A percentile compares a stretch with the other conserved stretches of the same genome.
Conservation (phyloP, 352 stramenopile species). For the Globisporangium ultimum region DNA sequence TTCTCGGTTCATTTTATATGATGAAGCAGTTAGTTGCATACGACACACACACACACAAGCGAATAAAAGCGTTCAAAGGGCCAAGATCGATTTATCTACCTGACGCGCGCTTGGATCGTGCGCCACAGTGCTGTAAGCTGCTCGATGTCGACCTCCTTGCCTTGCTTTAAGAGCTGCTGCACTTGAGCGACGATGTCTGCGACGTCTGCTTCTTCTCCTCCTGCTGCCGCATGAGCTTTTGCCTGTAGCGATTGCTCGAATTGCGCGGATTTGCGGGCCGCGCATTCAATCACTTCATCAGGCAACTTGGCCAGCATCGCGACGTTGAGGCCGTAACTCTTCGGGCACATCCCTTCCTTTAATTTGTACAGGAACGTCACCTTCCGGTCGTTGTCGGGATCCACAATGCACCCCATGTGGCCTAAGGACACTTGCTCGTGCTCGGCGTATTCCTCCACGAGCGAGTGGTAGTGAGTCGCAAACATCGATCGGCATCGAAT, state of each 20-base stretch:
- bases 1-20: too few relatives aligned
- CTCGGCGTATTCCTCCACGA: constrained; percentile 85
- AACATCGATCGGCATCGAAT: constrained; percentile 96
- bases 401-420: constrained; percentile 84
- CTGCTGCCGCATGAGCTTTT: constrained; percentile 20
- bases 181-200: constrained; percentile 19
- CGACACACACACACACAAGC: too few relatives aligned
- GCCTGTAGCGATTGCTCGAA: constrained; percentile 82
- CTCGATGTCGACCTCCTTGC: constrained; percentile 8
- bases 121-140: constrained; percentile 22
- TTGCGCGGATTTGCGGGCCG: constrained; percentile 87
- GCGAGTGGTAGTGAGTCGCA: constrained; percentile 98
- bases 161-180: constrained; percentile 14
- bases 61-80: too few relatives aligned
- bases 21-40: too few relatives aligned
- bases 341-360: constrained; percentile 93
- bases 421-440: constrained; percentile 61
- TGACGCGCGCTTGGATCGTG: constrained; percentile 4
- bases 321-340: constrained; percentile 99
- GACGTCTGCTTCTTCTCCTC: constrained; percentile 22
- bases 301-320: constrained; percentile 97
- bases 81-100: too few relatives aligned
- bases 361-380: constrained; percentile 99
- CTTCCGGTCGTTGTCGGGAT: constrained; percentile 83
- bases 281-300: constrained; percentile 91